Evolutionary conservation across 371 early-diverging fungal species (phyloP), one percentile per base, ranked within the genome.

Genomic region (Actinomucor elegans): DNA sequence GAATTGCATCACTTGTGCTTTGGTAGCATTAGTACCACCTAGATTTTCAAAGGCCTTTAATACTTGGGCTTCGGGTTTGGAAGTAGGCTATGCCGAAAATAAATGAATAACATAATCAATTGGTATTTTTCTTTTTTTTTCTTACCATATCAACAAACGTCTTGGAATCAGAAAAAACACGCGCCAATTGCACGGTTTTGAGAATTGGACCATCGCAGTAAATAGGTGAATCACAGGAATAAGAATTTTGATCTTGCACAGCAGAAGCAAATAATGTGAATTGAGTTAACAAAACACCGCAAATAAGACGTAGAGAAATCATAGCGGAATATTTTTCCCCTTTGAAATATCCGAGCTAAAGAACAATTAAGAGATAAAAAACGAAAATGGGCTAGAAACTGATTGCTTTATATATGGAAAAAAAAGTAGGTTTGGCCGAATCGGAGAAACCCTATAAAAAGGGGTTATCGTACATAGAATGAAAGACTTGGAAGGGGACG

Each of bases 131-230:
- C 3, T 17, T 34, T 27, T 26, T 4, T 29, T 21, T 12, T 5
- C 41, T 58, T 68, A 79, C 80, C 75, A 66, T 80, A 52, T 84
- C 84, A 11, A 84, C 84, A 73, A 86, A 84, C 7, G 84, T 83
- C 64, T 92, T 92, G 31, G 88, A 88, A 57, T 92, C 92, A 1
- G 66, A 41, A 61, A 71, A 89, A 2, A 88, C 42, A 14, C 55
- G 45, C 9, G 85, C 79, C 48, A 83, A 54, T 48, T 91, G 89
- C 9, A 91, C 79, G 0, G 77, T 62, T 9, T 80, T 63, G 14
- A 91, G 60, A 4, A 90, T 31, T 11, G 71, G 69, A 15, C 89
- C 86, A n/a, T 76, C 64, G 69, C 91, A 91, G 57, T 86, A 90
- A 17, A 90, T 84, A 0, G 75, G 82, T 14, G 86, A 84, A 51